Conservation (phyloP, 257 asterid species). For the Solanum piurae region DNA sequence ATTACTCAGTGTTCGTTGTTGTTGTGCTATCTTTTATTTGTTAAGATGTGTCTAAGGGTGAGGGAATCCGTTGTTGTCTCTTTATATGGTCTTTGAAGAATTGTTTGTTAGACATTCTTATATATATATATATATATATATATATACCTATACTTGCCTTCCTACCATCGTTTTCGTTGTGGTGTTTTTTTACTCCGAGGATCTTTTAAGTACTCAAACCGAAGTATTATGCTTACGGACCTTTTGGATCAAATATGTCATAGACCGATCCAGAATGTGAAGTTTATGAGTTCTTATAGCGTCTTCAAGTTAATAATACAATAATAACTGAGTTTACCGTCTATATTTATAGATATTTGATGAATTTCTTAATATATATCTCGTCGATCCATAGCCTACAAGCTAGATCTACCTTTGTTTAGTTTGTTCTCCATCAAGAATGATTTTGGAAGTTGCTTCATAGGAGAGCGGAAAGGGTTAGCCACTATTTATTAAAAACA, state of each 20-base stretch:
- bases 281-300: not conserved
- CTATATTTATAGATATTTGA: no score
- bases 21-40: not conserved
- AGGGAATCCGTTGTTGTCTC: not conserved
- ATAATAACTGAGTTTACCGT: rapidly evolving
- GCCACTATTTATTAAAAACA: not conserved
- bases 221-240: not conserved
- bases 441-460: not conserved
- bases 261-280: rapidly evolving
- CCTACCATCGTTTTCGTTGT: not conserved
- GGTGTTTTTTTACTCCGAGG: not conserved
- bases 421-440: not conserved
- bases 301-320: not conserved
- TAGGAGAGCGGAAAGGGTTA: not conserved
- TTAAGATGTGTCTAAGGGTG: not conserved
- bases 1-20: not conserved
- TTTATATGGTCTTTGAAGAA: not conserved
- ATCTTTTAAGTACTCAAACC: not conserved
- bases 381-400: not conserved
- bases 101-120: not conserved
- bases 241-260: not conserved
- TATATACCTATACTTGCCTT: not conserved
- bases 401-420: not conserved
- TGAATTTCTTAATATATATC: no score
- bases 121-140: no score